phyloP scores from a whole-genome alignment of 116 monocot genomes.

The Zostera marina region DNA sequence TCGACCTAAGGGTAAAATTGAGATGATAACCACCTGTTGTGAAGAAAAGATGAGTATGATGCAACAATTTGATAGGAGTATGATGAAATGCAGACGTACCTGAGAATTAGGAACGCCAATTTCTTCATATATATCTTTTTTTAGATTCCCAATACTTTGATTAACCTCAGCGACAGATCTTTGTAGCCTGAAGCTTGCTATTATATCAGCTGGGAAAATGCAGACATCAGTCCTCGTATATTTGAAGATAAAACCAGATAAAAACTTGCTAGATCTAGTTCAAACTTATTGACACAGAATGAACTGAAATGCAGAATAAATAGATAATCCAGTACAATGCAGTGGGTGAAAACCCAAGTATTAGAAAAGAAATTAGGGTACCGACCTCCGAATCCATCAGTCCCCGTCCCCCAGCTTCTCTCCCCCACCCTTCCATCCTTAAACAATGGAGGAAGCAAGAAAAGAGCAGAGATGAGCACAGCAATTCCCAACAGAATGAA shows the following conservation, averaged over 20 bases:
- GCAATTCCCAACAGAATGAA: constrained; percentile 45
- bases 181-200: constrained; percentile 78
- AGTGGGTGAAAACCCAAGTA: background rate
- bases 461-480: constrained; percentile 49
- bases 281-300: background rate
- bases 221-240: background rate
- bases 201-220: constrained; percentile 47
- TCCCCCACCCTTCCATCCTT: constrained; percentile 1
- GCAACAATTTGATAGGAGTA: background rate
- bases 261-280: background rate
- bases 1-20: constrained; percentile 29
- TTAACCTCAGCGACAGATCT: constrained; percentile 36
- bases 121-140: constrained; percentile 78
- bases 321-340: background rate
- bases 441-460: constrained; percentile 63
- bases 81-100: constrained; percentile 14
- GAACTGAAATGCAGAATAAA: background rate
- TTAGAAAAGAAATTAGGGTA: background rate
- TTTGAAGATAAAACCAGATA: background rate
- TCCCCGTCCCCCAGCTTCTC: constrained; percentile 9
- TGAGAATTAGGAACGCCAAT: constrained; percentile 62
- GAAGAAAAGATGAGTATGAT: background rate
- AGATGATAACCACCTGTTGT: constrained; percentile 45
- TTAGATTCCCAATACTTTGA: constrained; percentile 40
- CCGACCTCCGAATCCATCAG: constrained; percentile 39